Base-by-base conservation (phyloP, 371 early-diverging fungal species). In the Vairimorpha ceranae region DNA sequence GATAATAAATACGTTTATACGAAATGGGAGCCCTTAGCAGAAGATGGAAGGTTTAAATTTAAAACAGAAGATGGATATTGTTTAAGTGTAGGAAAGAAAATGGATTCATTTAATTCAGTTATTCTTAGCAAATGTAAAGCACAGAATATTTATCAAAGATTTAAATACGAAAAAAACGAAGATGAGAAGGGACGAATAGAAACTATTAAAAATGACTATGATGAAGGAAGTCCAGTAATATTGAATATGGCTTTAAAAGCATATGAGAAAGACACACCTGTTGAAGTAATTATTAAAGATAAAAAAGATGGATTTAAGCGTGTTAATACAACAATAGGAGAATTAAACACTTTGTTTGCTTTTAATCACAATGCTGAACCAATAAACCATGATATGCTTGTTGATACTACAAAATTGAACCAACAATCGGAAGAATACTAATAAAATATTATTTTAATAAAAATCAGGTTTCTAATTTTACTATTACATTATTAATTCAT, bases 21-120 rank as follows among this genome's bases (percentile, higher is more conserved):
- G 1, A 36, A 43, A 35, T 64, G 64, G 64, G 27, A 36, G 19
- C 0, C 1, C 8, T 2, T 8, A 2, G 64, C 38, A n/a, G 64
- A 64, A 43, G 43, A 41, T 64, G 64, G 64, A 2, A 25, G 25
- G 2, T 41, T 1, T 25, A 64, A 64, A 23, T 64, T 64, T 43
- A 19, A 7, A 23, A 64, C 64, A 21, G 61, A 61, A 10, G 43
- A 43, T 27, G 45, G 43, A 17, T 43, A 12, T 4, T 64, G 64
- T 45, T n/a, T 64, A 21, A 64, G 33, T 64, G 41, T 36, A 43
- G 64, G 64, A 10, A 27, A 25, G 7, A 12, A 17, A 17, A 25
- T 7, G 25, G 21, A 30, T 6, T 35, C n/a, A 4, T 30, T 33
- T 7, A 61, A 61, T 36, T 35, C 33, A 35, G 61, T 21, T 4